Evolutionary conservation across 2,329 filamentous ascomycete species (phyloP).

Genomic region (Cyanodermella asteris): DNA sequence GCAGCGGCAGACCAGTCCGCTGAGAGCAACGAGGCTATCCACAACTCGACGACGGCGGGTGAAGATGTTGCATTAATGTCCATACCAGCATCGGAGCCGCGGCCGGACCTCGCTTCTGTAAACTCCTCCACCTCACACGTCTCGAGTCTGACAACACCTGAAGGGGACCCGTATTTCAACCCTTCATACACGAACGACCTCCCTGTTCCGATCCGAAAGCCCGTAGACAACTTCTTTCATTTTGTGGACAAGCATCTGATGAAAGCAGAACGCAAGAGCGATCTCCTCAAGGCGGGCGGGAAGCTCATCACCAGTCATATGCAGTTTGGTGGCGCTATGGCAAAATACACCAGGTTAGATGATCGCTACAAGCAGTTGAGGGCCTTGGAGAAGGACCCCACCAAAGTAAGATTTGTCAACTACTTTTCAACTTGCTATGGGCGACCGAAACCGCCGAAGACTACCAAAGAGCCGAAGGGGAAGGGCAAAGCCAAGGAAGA

Average conservation of each 20-base stretch:
- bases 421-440: conserved; percentile 81
- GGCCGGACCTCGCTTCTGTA: no score
- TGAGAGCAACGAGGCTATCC: neutral
- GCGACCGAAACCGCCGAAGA: conserved; percentile 28
- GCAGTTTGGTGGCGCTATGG: conserved; percentile 62
- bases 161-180: conserved; percentile 48
- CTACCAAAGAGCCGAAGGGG: neutral
- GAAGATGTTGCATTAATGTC: neutral
- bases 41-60: neutral
- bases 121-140: no score
- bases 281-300: conserved; percentile 47
- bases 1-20: conserved; percentile 11
- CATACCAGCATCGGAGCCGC: neutral
- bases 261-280: no score
- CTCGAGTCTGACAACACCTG: no score
- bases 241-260: conserved; percentile 73
- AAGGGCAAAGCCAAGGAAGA: neutral
- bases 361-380: conserved; percentile 47
- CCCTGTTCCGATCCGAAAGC: conserved; percentile 43
- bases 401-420: conserved; percentile 55
- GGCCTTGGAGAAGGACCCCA: conserved; percentile 42
- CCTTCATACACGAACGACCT: conserved; percentile 57
- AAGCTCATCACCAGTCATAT: conserved; percentile 58
- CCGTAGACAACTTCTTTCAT: conserved; percentile 44
- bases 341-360: conserved; percentile 51